Evolutionary conservation across 2,329 filamentous ascomycete species (phyloP).

Genomic region (Anthostomella pinea): DNA sequence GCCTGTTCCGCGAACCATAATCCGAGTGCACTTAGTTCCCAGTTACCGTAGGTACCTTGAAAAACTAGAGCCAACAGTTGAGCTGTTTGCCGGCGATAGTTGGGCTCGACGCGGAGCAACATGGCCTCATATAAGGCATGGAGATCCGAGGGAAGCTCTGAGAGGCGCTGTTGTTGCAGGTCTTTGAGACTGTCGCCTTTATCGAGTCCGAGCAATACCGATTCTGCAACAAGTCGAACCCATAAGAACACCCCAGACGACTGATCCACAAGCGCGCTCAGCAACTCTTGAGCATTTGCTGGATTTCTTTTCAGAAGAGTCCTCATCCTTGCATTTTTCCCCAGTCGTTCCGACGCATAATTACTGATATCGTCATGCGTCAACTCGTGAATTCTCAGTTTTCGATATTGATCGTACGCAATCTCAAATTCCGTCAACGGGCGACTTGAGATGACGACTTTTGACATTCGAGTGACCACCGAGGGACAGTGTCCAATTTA

Average conservation of each 20-base stretch:
- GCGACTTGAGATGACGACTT: slow-evolving; percentile 19
- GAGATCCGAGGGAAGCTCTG: slow-evolving; percentile 18
- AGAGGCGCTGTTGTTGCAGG: slow-evolving; percentile 11
- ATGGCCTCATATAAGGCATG: slow-evolving; percentile 17
- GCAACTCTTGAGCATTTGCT: neutral
- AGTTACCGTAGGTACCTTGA: neutral
- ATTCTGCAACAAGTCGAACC: slow-evolving; percentile 19
- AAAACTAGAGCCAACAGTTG: slow-evolving; percentile 12
- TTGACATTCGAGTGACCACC: slow-evolving; percentile 15
- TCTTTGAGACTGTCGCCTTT: slow-evolving; percentile 18
- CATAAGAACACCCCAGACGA: slow-evolving; percentile 22
- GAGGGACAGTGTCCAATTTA: slow-evolving; percentile 11
- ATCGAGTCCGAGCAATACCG: slow-evolving; percentile 15
- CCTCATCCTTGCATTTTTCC: slow-evolving; percentile 13
- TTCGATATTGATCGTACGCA: slow-evolving; percentile 9
- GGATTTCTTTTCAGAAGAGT: slow-evolving; percentile 5
- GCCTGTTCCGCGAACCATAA: slow-evolving; percentile 20
- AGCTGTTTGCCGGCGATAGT: slow-evolving; percentile 11
- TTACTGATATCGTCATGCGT: slow-evolving; percentile 17
- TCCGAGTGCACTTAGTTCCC: slow-evolving; percentile 9
- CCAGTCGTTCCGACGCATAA: slow-evolving; percentile 14
- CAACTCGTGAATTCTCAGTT: slow-evolving; percentile 17
- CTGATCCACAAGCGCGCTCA: slow-evolving; percentile 11
- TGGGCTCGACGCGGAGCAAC: slow-evolving; percentile 7
- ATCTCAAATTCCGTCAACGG: slow-evolving; percentile 16